Percentiles rank a stretch among this genome's conserved stretches.
Evolutionary conservation across 305 asterid species (phyloP).

Genomic region (Solanum aculeatissimum): DNA sequence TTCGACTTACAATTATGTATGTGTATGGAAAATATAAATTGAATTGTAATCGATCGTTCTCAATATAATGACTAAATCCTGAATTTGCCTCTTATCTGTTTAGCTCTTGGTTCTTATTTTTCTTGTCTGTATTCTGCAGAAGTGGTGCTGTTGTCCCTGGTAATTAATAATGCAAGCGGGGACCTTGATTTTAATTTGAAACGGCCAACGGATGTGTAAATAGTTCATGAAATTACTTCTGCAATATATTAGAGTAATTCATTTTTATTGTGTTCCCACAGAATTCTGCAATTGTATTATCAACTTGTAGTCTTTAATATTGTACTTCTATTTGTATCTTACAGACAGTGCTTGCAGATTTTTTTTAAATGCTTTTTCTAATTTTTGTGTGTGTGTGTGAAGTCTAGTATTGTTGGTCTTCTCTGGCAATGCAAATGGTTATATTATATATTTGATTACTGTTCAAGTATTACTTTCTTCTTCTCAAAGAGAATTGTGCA

Average conservation of each 20-base stretch:
- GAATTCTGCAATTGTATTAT: background rate
- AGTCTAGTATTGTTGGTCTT: background rate
- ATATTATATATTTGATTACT: background rate
- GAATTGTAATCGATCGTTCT: background rate
- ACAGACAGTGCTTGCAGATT: background rate
- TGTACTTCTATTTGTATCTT: background rate
- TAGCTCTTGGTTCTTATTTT: background rate
- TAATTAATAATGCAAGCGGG: constrained; percentile 13
- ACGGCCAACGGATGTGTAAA: background rate
- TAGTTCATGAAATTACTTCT: background rate
- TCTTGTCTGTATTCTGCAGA: constrained; percentile 11
- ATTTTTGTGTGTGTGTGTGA: background rate
- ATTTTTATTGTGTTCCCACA: background rate
- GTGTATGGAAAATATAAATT: background rate
- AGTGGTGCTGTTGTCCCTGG: constrained; percentile 38
- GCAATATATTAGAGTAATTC: background rate
- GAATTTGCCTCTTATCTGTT: background rate
- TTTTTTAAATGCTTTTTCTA: background rate
- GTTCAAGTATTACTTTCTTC: background rate
- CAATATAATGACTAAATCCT: background rate
- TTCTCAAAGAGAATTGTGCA: background rate
- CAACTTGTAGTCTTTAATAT: background rate
- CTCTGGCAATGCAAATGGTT: background rate
- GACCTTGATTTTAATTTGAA: background rate
- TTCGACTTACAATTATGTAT: background rate